Base-by-base conservation (phyloP, 2,329 filamentous ascomycete genomes). In the Ophiocordyceps camponoti-rufipedis region DNA sequence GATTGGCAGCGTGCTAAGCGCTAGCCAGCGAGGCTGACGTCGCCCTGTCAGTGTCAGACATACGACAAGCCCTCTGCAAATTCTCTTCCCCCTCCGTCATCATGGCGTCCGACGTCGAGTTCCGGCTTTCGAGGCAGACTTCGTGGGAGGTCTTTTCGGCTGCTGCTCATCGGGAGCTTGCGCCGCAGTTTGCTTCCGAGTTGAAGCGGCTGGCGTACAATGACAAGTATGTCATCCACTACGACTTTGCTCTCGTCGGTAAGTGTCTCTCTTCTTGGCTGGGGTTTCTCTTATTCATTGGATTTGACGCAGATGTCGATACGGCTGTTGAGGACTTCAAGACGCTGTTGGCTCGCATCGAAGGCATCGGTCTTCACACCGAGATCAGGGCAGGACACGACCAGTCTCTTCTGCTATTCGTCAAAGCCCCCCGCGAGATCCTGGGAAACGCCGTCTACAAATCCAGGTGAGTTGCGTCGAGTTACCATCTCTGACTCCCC, bases 361-460 rank as follows among this genome's bases (percentile, higher is more conserved):
- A 75, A 11, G 68, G 68, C 38, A 75, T 79, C 29, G 80, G 81
- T 10, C 65, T 86, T 47, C 71, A 80, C 45, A 80, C 76, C 0
- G 80, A 85, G 60, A 78, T 84, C n/a, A 72, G 82, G 50, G 75
- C 78, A 49, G 82, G 81, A 18, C 74, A 78, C 47, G 74, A 76
- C n/a, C 68, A 76, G 50, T 78, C 78, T 1, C 64, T 86, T 10
- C 62, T 86, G 11, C 61, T 86, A 46, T 85, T 84, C 53, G 69
- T 78, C 50, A 75, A 75, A 49, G 76, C 74, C 8, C 76, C 79
- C 5, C 69, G 74, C 32, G 68, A 78, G 50, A 68, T 79, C 35
- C 64, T 86, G 31, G 75, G 73, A 38, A 75, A 74, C 45, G 71
- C 78, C 49, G 69, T 86, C 2, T 80, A 84, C 58, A 74, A 82